These are phyloP conservation scores for Myrica gale DNA, from an alignment of 306 rosid species.

Conservation along the genomic window DNA sequence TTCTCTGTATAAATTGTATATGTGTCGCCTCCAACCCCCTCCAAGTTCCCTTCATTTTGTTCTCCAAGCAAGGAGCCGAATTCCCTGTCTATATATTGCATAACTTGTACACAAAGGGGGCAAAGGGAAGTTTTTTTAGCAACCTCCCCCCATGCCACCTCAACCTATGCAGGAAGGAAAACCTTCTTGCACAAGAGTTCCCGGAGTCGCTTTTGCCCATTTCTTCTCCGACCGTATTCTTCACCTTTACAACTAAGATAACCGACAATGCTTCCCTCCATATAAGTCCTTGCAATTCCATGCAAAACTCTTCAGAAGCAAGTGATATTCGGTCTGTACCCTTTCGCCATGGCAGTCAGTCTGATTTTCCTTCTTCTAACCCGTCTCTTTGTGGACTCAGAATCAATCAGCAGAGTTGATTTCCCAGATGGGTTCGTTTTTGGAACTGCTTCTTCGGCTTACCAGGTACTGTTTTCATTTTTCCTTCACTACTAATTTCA, in stretches of 20 bases:
- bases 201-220: conserved; percentile 21
- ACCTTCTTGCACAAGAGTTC: conserved; percentile 13
- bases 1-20: not conserved
- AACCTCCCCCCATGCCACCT: not conserved
- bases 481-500: not conserved
- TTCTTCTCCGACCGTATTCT: conserved; percentile 33
- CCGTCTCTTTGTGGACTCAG: conserved; percentile 32
- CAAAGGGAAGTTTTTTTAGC: not conserved
- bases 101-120: conserved; percentile 24
- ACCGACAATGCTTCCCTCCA: conserved; percentile 23
- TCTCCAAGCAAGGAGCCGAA: not conserved
- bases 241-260: conserved; percentile 43
- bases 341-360: conserved; percentile 45
- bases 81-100: conserved; percentile 8
- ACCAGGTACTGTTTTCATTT: conserved; percentile 58
- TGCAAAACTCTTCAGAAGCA: conserved; percentile 17
- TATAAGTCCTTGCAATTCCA: conserved; percentile 21
- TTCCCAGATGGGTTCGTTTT: conserved; percentile 82
- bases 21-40: conserved; percentile 23
- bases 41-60: not conserved
- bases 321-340: not conserved
- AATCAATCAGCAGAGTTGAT: conserved; percentile 69
- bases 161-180: not conserved
- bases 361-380: conserved; percentile 32
- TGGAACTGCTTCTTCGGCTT: conserved; percentile 96